These are phyloP conservation scores for Casuarina equisetifolia DNA, from an alignment of 306 rosid species.

Conservation along the genomic window DNA sequence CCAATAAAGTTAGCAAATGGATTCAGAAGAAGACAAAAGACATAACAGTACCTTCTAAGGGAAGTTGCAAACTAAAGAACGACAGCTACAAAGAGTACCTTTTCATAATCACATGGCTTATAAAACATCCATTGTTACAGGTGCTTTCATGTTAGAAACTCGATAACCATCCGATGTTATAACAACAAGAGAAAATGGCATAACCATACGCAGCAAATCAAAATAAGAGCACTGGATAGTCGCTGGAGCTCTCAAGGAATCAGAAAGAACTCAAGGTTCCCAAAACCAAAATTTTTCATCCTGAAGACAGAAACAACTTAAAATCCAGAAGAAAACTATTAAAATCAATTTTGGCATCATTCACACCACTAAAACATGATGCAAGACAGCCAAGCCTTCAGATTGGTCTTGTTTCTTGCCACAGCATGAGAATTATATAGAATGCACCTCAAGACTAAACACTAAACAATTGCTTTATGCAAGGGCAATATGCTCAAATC, in stretches of 20 bases:
- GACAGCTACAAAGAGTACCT: not conserved
- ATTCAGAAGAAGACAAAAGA: not conserved
- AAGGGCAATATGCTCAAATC: not conserved
- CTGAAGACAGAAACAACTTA: not conserved
- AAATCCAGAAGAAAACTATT: not conserved
- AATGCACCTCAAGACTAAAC: not conserved
- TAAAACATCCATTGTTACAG: not conserved
- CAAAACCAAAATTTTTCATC: not conserved
- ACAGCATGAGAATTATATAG: not conserved
- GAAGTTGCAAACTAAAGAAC: not conserved
- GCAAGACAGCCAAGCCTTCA: not conserved
- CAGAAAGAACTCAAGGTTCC: not conserved
- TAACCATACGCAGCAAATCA: not conserved
- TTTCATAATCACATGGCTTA: not conserved
- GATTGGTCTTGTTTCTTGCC: not conserved
- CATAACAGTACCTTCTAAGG: no score
- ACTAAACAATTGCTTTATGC: not conserved
- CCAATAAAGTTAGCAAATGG: conserved; percentile 2
- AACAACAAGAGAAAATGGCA: not conserved
- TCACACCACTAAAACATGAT: not conserved
- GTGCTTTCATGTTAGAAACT: not conserved
- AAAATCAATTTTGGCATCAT: not conserved
- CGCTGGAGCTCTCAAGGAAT: not conserved
- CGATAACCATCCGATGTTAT: not conserved
- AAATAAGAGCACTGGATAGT: not conserved